Conservation (phyloP, 2,329 filamentous ascomycete species). For the Diplodia intermedia region DNA sequence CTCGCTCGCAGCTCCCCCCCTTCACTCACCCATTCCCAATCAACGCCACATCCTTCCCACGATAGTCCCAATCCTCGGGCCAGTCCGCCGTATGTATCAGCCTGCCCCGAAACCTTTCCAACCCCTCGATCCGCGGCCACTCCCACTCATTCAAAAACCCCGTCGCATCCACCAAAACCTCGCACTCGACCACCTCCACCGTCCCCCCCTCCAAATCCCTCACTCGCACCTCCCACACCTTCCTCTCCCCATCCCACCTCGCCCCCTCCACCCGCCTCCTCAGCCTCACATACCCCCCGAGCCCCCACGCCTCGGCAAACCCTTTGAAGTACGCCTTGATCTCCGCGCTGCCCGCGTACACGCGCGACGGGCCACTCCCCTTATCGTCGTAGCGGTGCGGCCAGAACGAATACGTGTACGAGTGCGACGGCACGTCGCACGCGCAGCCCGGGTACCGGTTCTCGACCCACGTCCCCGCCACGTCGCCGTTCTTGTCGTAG, state of each 20-base stretch:
- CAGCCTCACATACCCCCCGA: slow-evolving; percentile 48
- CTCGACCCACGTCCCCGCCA: slow-evolving; percentile 61
- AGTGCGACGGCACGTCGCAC: slow-evolving; percentile 59
- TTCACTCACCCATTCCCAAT: slow-evolving; percentile 57
- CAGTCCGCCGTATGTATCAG: slow-evolving; percentile 65
- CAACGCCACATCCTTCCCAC: slow-evolving; percentile 58
- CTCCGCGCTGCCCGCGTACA: slow-evolving; percentile 53
- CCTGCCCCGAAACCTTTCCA: slow-evolving; percentile 59
- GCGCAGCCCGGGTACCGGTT: slow-evolving; percentile 54
- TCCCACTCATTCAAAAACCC: slow-evolving; percentile 37
- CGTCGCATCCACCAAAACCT: slow-evolving; percentile 39
- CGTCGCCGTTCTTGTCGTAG: slow-evolving; percentile 58
- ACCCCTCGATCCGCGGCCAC: slow-evolving; percentile 61
- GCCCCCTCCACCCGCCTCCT: not conserved
- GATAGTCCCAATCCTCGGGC: slow-evolving; percentile 59
- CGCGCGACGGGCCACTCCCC: slow-evolving; percentile 48
- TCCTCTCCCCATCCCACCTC: slow-evolving; percentile 18
- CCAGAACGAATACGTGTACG: slow-evolving; percentile 60
- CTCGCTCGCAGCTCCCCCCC: slow-evolving; percentile 11
- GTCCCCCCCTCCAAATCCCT: slow-evolving; percentile 33
- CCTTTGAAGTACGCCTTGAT: slow-evolving; percentile 54
- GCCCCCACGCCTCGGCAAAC: slow-evolving; percentile 51
- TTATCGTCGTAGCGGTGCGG: slow-evolving; percentile 47
- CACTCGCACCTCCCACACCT: slow-evolving; percentile 41
- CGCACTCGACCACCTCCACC: slow-evolving; percentile 34